Evolutionary conservation across 176 grass and related monocot genomes (phyloP).

Genomic region (Aegilops longissima): DNA sequence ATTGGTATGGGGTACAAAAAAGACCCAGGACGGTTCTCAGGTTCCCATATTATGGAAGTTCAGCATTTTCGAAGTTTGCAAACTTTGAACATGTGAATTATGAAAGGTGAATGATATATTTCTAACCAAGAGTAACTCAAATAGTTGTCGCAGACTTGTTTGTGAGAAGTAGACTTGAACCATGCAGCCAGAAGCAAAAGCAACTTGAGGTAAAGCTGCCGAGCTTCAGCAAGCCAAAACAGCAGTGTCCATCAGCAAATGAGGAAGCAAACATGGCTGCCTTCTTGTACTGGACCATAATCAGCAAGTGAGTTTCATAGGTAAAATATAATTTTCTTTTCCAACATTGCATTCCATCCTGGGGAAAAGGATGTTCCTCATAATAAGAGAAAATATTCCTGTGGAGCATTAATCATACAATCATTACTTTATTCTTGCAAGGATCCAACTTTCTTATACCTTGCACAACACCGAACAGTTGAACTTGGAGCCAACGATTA

Average conservation of each 20-base stretch:
- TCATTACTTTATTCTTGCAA: neutral
- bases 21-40: too few relatives aligned
- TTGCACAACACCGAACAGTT: neutral
- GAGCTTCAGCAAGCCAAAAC: neutral
- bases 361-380: neutral
- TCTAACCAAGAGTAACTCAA: neutral
- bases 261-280: neutral
- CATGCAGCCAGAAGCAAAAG: neutral
- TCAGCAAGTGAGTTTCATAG: neutral
- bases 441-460: constrained; percentile 14
- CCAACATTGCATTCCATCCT: neutral
- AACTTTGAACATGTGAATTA: neutral
- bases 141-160: neutral
- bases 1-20: too few relatives aligned
- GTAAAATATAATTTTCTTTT: neutral
- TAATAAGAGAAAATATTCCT: neutral
- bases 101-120: neutral
- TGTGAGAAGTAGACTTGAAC: neutral
- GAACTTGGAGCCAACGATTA: constrained; percentile 4
- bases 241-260: neutral
- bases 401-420: neutral
- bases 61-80: too few relatives aligned
- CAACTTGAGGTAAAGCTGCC: neutral
- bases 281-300: neutral
- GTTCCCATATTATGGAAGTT: too few relatives aligned